These are phyloP conservation scores for Geosiphon pyriformis DNA, from an alignment of 192 early-diverging fungal genomes.

Conservation along the genomic window DNA sequence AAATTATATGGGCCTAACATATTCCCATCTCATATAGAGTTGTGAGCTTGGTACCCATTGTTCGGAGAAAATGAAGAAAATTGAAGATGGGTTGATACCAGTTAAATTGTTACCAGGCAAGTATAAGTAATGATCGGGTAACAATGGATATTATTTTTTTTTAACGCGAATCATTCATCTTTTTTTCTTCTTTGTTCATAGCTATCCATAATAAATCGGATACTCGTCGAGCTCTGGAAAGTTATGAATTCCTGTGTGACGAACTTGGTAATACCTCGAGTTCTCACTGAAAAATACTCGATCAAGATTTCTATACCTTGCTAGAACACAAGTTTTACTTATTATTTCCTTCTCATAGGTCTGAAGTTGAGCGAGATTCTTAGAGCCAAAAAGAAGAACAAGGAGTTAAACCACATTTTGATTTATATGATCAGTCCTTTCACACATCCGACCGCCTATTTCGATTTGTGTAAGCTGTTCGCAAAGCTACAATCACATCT, in stretches of 20 bases:
- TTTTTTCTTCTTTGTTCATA: too few relatives aligned
- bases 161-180: background rate
- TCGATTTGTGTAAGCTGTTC: conserved; percentile 1
- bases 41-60: conserved; percentile 45
- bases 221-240: conserved; percentile 37
- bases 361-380: background rate
- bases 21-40: too few relatives aligned
- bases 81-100: conserved; percentile 41
- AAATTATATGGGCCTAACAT: too few relatives aligned
- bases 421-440: background rate
- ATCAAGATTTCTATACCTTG: too few relatives aligned
- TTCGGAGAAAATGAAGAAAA: conserved; percentile 33
- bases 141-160: too few relatives aligned
- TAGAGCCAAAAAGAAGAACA: background rate
- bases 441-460: conserved; percentile 1
- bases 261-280: too few relatives aligned
- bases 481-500: background rate
- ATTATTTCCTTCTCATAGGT: background rate
- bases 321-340: background rate
- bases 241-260: too few relatives aligned
- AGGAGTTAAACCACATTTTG: background rate
- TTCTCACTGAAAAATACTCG: too few relatives aligned
- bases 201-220: conserved; percentile 26
- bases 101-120: conserved; percentile 36
- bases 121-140: too few relatives aligned